Percentiles rank a stretch among this genome's conserved stretches.
phyloP scores from a whole-genome alignment of 352 stramenopile genomes.

The Pythium phragmitis region DNA sequence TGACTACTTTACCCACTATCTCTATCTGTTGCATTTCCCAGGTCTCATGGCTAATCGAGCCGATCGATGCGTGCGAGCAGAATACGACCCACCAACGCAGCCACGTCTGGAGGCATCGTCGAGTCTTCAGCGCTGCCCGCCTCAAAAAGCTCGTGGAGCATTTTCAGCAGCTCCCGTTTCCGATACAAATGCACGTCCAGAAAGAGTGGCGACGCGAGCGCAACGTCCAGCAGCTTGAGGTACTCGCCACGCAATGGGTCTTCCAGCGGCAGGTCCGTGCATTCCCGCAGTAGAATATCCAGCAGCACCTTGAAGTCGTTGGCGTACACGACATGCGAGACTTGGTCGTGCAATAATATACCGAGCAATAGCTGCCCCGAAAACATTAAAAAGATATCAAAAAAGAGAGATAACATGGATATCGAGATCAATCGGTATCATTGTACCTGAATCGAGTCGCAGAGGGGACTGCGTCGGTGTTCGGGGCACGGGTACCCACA shows the following conservation, averaged over 20 bases:
- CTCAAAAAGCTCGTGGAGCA: constrained; percentile 52
- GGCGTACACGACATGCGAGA: constrained; percentile 53
- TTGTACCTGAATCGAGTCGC: constrained; percentile 51
- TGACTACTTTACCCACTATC: background rate
- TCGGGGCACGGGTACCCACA: constrained; percentile 63
- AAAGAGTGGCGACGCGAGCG: constrained; percentile 46
- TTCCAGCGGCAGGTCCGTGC: constrained; percentile 53
- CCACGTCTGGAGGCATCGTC: constrained; percentile 32
- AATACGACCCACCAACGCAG: constrained; percentile 41
- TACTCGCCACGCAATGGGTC: constrained; percentile 44
- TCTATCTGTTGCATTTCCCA: too few species aligned
- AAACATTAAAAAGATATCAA: background rate
- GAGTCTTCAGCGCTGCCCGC: constrained; percentile 42
- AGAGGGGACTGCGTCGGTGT: constrained; percentile 39
- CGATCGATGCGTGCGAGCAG: constrained; percentile 59
- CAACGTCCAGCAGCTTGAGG: constrained; percentile 45
- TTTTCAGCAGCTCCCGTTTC: constrained; percentile 45
- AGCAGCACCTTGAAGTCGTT: constrained; percentile 79
- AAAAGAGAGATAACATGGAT: too few species aligned
- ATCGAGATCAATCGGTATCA: too few species aligned
- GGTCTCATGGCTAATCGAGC: constrained; percentile 42
- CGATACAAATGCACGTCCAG: constrained; percentile 54
- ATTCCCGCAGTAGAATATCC: constrained; percentile 67
- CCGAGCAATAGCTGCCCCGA: constrained; percentile 50
- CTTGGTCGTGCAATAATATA: constrained; percentile 45